These are phyloP conservation scores for Penicillium fuscoglaucum DNA, from an alignment of 2,329 filamentous ascomycete species.

Conservation along the genomic window DNA sequence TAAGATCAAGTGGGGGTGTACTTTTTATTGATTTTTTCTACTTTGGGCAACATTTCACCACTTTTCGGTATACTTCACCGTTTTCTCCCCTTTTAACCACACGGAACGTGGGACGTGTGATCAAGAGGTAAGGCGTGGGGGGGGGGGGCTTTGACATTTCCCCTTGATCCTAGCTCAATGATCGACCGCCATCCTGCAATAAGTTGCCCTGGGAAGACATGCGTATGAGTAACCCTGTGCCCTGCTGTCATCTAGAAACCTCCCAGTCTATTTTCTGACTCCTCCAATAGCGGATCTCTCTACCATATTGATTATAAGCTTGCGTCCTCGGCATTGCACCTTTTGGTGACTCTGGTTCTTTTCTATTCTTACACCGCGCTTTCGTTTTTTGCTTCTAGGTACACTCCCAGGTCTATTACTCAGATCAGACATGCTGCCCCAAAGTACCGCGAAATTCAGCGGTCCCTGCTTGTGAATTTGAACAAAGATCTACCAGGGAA, in stretches of 20 bases:
- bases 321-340: slow-evolving; percentile 21
- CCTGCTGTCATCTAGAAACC: slow-evolving; percentile 39
- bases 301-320: slow-evolving; percentile 38
- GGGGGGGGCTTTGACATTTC: slow-evolving; percentile 23
- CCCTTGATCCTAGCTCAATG: slow-evolving; percentile 36
- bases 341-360: slow-evolving; percentile 23
- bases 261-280: slow-evolving; percentile 40
- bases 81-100: slow-evolving; percentile 17
- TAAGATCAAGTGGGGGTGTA: neutral
- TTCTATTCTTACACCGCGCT: slow-evolving; percentile 16
- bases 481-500: slow-evolving; percentile 7
- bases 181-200: slow-evolving; percentile 42
- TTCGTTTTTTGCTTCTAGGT: slow-evolving; percentile 4
- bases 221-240: slow-evolving; percentile 40
- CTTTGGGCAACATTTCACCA: slow-evolving; percentile 21
- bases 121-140: slow-evolving; percentile 22
- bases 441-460: slow-evolving; percentile 24
- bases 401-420: slow-evolving; percentile 13
- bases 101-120: slow-evolving; percentile 21
- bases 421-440: slow-evolving; percentile 36
- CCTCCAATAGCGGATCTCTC: slow-evolving; percentile 36
- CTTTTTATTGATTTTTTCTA: neutral
- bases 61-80: slow-evolving; percentile 31
- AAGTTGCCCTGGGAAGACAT: slow-evolving; percentile 34
- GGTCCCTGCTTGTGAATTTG: slow-evolving; percentile 28